phyloP scores from a whole-genome alignment of 306 rosid genomes.

The Dalbergia cochinchinensis region DNA sequence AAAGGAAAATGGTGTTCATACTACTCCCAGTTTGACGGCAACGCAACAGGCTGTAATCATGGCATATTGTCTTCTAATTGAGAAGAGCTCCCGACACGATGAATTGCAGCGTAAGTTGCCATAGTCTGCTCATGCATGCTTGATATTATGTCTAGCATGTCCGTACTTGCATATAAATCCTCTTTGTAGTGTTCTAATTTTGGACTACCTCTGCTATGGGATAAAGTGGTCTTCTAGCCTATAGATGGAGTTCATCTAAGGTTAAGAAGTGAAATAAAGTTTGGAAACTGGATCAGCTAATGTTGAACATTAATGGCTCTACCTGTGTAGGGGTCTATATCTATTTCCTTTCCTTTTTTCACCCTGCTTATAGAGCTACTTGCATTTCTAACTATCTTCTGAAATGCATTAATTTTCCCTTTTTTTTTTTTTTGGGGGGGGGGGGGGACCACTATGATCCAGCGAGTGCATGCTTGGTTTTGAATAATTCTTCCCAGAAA shows the following conservation, averaged over 20 bases:
- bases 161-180: neutral
- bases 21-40: conserved; percentile 61
- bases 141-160: conserved; percentile 29
- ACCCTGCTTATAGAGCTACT: conserved; percentile 26
- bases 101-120: conserved; percentile 87
- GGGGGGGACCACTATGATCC: neutral
- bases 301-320: neutral
- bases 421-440: no score
- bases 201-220: conserved; percentile 14
- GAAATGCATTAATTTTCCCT: neutral
- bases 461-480: neutral
- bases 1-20: conserved; percentile 56
- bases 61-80: conserved; percentile 87
- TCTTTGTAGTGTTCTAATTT: conserved; percentile 13
- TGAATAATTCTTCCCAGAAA: neutral
- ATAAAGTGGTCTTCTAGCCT: conserved; percentile 11
- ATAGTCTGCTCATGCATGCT: conserved; percentile 37
- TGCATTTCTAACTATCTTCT: conserved; percentile 8
- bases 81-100: conserved; percentile 89
- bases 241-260: conserved; percentile 16
- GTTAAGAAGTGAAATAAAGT: conserved; percentile 37
- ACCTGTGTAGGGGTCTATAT: conserved; percentile 1
- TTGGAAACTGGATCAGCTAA: conserved; percentile 26
- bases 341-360: neutral
- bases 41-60: conserved; percentile 82